Evolutionary conservation across 2,329 filamentous ascomycete species (phyloP), one percentile per base, ranked within the genome.

Genomic region (Fusarium tanahbumbuense): DNA sequence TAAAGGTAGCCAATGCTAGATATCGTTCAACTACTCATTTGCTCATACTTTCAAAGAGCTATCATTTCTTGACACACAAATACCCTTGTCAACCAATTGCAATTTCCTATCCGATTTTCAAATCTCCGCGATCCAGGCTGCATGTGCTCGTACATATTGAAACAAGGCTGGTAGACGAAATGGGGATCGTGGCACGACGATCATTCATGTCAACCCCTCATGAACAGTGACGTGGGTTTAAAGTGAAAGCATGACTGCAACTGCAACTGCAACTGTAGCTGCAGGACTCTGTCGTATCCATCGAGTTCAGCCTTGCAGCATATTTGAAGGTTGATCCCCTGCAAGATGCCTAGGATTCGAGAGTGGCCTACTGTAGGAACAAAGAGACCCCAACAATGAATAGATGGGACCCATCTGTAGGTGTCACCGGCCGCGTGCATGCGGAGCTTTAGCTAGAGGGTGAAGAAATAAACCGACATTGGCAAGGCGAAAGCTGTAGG

Each of bases 301-400:
- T 50, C 52, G 53, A 41, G 42, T 32, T 69, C 64, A 71, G 68
- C 68, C 68, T 71, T 71, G 64, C 68, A 71, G 68, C 45, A 41
- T 44, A 27, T 27, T 48, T 56, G 44, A 54, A 60, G 46, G 48
- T 34, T 23, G 13, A 23, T 23, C 67, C 67, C 67, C 67, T 70
- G 67, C 64, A 62, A 52, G 45, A 57, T 37, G 22, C 22, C 34
- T 40, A 63, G 58, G 44, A 49, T 40, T 48, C 57, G 50, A 60
- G 16, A 71, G 27, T 41, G 22, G 48, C 25, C 64, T 65, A 53
- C 49, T 42, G 49, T 53, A 57, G 64, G 60, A 60, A 60, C 41
- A 52, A 34, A 58, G 49, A 40, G 47, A 69, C 68, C 56, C 67
- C 18, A 64, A 58, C 45, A 47, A 30, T 41, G 22, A 28, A 34